phyloP scores from a whole-genome alignment of 192 early-diverging fungal genomes.

The Podochytrium sp. region DNA sequence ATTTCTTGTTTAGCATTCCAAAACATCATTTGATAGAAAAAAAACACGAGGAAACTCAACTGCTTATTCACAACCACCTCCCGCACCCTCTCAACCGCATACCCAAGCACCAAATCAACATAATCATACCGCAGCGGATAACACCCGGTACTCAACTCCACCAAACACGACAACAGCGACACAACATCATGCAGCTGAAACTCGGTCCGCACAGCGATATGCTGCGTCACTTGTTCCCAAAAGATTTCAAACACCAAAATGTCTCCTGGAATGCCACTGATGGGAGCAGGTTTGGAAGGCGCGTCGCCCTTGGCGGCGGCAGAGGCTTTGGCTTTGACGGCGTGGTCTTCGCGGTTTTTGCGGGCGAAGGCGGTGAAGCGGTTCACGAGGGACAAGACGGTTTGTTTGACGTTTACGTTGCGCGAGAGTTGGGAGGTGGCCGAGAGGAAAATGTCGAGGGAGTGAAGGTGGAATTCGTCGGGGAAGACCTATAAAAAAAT shows the following conservation, averaged over 20 bases:
- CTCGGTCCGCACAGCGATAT: conserved; percentile 91
- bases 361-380: conserved; percentile 91
- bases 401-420: conserved; percentile 94
- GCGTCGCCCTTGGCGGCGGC: conserved; percentile 32
- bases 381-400: conserved; percentile 94
- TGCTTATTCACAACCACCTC: conserved; percentile 38
- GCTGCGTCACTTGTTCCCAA: conserved; percentile 92
- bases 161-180: conserved; percentile 83
- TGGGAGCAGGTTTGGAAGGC: conserved; percentile 40
- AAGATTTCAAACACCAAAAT: conserved; percentile 94
- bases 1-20: background rate
- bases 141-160: conserved; percentile 87
- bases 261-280: conserved; percentile 82
- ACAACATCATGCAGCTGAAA: conserved; percentile 90
- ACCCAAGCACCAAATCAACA: conserved; percentile 88
- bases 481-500: conserved; percentile 73
- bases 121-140: conserved; percentile 86
- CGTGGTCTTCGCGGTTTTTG: conserved; percentile 55
- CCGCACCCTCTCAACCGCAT: conserved; percentile 76
- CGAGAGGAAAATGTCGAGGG: conserved; percentile 85
- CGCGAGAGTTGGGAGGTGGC: conserved; percentile 90
- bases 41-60: conserved; percentile 13
- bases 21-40: background rate
- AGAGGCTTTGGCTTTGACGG: conserved; percentile 14
- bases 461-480: conserved; percentile 95